Conservation (phyloP, 352 stramenopile genomes). For the Phytophthora multivora region DNA sequence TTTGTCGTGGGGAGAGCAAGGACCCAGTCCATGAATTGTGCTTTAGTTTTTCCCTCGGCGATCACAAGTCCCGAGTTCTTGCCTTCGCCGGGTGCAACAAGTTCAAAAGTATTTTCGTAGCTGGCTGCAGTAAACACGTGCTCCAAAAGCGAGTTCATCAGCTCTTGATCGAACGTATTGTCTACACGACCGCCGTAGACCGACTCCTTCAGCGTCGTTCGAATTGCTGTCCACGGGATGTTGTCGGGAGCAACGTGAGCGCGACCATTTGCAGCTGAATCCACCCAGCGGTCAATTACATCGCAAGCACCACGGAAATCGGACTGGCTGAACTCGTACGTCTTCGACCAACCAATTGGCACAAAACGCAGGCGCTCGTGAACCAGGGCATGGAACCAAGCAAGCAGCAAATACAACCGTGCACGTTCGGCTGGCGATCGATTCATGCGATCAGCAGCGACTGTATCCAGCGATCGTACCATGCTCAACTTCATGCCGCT, state of each 20-base stretch:
- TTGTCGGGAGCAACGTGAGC: constrained; percentile 94
- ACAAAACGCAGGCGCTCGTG: constrained; percentile 98
- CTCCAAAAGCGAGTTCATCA: constrained; percentile 95
- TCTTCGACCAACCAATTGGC: constrained; percentile 98
- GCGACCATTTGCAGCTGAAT: constrained; percentile 81
- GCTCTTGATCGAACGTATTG: constrained; percentile 95
- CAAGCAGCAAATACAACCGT: constrained; percentile 96
- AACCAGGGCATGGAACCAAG: constrained; percentile 98
- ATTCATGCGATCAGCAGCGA: constrained; percentile 93
- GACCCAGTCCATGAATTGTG: constrained; percentile 93
- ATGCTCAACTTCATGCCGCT: constrained; percentile 98
- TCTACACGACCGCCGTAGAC: constrained; percentile 98
- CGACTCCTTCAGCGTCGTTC: constrained; percentile 95
- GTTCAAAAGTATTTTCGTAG: constrained; percentile 91
- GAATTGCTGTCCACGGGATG: constrained; percentile 98
- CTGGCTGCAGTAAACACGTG: constrained; percentile 93
- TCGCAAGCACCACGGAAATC: constrained; percentile 97
- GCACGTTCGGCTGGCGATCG: constrained; percentile 85
- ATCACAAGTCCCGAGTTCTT: constrained; percentile 70
- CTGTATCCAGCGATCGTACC: constrained; percentile 93
- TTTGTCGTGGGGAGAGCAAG: constrained; percentile 88
- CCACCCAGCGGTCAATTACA: constrained; percentile 98
- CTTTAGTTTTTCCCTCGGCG: constrained; percentile 90
- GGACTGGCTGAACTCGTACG: constrained; percentile 99
- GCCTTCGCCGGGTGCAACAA: constrained; percentile 52